Evolutionary conservation across 1,139 yeast species (phyloP).

Genomic region (Yamadazyma blattariae): DNA sequence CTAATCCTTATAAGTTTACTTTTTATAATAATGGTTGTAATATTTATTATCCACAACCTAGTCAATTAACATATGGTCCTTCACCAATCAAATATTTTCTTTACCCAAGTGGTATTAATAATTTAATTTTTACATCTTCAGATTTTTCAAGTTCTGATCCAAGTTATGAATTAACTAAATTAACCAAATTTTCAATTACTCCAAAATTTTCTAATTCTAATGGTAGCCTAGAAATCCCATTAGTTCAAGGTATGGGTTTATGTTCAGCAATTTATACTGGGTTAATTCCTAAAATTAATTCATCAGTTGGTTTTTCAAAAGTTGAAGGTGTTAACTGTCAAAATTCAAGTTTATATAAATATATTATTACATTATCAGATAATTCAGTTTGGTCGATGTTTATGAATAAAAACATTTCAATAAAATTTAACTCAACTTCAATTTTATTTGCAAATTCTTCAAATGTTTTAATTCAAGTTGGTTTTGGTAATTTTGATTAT

Average conservation of each 20-base stretch:
- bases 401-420: conserved; percentile 35
- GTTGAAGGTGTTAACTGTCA: conserved; percentile 39
- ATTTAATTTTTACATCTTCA: conserved; percentile 21
- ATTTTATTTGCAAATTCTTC: conserved; percentile 20
- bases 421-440: conserved; percentile 5
- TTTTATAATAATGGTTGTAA: conserved; percentile 49
- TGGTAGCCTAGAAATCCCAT: conserved; percentile 18
- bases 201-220: conserved; percentile 14
- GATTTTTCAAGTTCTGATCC: conserved; percentile 19
- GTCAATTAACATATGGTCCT: conserved; percentile 62
- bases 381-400: conserved; percentile 22
- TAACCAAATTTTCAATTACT: conserved; percentile 22
- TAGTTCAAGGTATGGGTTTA: conserved; percentile 45
- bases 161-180: conserved; percentile 18
- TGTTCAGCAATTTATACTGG: conserved; percentile 63
- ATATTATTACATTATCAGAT: conserved; percentile 42
- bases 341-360: conserved; percentile 44
- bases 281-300: conserved; percentile 26
- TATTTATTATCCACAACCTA: conserved; percentile 51
- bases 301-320: conserved; percentile 25
- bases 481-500: conserved; percentile 31
- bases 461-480: conserved; percentile 52
- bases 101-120: conserved; percentile 25
- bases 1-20: conserved; percentile 72
- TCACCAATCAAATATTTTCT: conserved; percentile 44